Conservation (phyloP, 768 basidiomycete genomes). For the Phylloporus sp. region DNA sequence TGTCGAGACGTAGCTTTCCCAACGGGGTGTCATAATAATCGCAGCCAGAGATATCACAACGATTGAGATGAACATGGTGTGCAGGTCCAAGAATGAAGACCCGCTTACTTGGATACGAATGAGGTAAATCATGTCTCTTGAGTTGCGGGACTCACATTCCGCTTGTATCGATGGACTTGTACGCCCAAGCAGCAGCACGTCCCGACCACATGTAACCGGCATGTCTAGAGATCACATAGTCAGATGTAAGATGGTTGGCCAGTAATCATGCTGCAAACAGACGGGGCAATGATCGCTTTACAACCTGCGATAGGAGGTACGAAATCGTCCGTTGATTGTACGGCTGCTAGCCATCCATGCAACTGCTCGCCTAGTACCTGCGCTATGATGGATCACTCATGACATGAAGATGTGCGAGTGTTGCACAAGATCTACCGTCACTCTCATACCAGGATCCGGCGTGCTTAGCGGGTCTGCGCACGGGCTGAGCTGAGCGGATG, state of each 20-base stretch:
- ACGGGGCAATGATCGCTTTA: slow-evolving; percentile 97
- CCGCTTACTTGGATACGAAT: slow-evolving; percentile 57
- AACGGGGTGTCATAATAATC: slow-evolving; percentile 79
- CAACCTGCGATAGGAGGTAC: slow-evolving; percentile 63
- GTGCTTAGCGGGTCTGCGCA: slow-evolving; percentile 64
- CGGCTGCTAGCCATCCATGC: slow-evolving; percentile 55
- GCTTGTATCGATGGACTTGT: slow-evolving; percentile 77
- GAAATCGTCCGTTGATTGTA: slow-evolving; percentile 47
- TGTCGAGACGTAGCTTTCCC: slow-evolving; percentile 76
- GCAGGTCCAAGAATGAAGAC: slow-evolving; percentile 96
- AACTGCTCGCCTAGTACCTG: slow-evolving; percentile 60
- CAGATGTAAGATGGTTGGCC: slow-evolving; percentile 1
- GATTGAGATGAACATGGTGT: slow-evolving; percentile 83
- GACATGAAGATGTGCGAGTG: slow-evolving; percentile 13
- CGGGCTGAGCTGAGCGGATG: neutral
- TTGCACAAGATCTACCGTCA: slow-evolving; percentile 44
- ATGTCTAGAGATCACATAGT: slow-evolving; percentile 52
- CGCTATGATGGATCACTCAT: slow-evolving; percentile 37
- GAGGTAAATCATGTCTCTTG: slow-evolving; percentile 1
- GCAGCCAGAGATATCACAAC: slow-evolving; percentile 84
- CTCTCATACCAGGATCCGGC: slow-evolving; percentile 88
- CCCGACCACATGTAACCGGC: slow-evolving; percentile 97
- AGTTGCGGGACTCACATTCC: slow-evolving; percentile 58
- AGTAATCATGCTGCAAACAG: slow-evolving; percentile 31
- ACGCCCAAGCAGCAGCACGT: slow-evolving; percentile 93